Base-by-base conservation (phyloP, 495 filamentous ascomycete genomes). In the Opeltia flavorubescens region DNA sequence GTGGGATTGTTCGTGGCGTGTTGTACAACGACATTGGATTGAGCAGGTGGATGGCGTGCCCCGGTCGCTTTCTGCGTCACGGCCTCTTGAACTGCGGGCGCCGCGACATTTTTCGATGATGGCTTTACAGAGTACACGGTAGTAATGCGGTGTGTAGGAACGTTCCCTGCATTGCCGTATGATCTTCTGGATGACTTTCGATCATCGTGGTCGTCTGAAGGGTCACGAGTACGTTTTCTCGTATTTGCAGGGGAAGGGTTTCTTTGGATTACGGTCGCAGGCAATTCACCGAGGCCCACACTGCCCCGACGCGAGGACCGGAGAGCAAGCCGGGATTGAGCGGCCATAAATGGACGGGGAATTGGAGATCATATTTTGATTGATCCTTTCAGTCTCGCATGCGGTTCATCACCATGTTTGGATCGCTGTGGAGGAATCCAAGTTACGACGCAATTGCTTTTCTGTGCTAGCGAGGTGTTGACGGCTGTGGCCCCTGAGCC, bases 311-410 rank as follows among this genome's bases (percentile, higher is more conserved):
- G 20, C 26, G 49, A 54, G 33, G 53, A 55, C 26, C 55, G 55
- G 35, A 55, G 53, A 21, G 55, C 55, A 23, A 50, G 55, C 50
- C 48, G 55, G 40, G 55, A 50, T 38, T 49, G 48, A 42, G 50
- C 55, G 48, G 55, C 55, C 55, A 58, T 58, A 21, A 45, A 45
- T n/a, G 35, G 52, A 28, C 24, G 23, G 38, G 36, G 26, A 24
- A 34, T 34, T 20, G 24, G 29, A 39, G 49, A 39, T 36, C 53
- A 55, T 55, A 17, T 55, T 55, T 50, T n/a, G n/a, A 43, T n/a
- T n/a, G n/a, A n/a, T n/a, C n/a, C n/a, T n/a, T n/a, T n/a, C n/a
- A n/a, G n/a, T n/a, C n/a, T n/a, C n/a, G n/a, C n/a, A n/a, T n/a
- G n/a, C n/a, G n/a, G n/a, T n/a, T n/a, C n/a, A n/a, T n/a, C n/a